phyloP scores from a whole-genome alignment of 768 basidiomycete genomes.

The Leccinum aurantiacum region DNA sequence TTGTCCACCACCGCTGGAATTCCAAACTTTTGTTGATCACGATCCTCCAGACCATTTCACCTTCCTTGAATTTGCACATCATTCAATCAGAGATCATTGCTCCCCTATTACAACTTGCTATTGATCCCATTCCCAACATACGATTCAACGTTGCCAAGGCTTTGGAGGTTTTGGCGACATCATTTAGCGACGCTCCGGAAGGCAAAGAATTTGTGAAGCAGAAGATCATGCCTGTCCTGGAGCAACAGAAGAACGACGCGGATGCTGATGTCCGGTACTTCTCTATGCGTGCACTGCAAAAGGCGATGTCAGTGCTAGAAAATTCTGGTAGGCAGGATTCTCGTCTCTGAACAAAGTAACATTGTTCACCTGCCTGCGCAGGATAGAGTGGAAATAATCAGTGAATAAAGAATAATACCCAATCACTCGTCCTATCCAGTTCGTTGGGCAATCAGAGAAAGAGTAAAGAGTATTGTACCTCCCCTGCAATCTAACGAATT shows the following conservation, averaged over 20 bases:
- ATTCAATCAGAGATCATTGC: constrained; percentile 82
- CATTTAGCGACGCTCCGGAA: constrained; percentile 61
- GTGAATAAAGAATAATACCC: constrained; percentile 34
- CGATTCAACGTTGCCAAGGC: constrained; percentile 98
- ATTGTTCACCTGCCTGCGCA: constrained; percentile 5
- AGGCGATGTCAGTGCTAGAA: constrained; percentile 39
- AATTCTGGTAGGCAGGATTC: constrained; percentile 36
- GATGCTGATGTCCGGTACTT: constrained; percentile 98
- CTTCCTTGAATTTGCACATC: constrained; percentile 82
- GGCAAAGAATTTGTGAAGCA: constrained; percentile 74
- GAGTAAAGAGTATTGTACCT: constrained; percentile 36
- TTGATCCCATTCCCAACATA: constrained; percentile 96
- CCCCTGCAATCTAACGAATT: constrained; percentile 26
- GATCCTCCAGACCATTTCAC: constrained; percentile 81
- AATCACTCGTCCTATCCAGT: constrained; percentile 22
- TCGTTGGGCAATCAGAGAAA: constrained; percentile 19
- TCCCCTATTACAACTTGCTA: constrained; percentile 76
- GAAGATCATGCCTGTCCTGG: constrained; percentile 78
- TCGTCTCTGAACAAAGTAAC: not conserved
- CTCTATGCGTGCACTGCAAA: constrained; percentile 77
- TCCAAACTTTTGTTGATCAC: constrained; percentile 7
- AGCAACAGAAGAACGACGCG: constrained; percentile 81
- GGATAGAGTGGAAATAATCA: constrained; percentile 24
- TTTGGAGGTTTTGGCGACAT: constrained; percentile 80
- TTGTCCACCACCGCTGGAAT: constrained; percentile 27